phyloP scores from a whole-genome alignment of 2,329 filamentous ascomycete genomes.

The Lasiodiplodia citricola region DNA sequence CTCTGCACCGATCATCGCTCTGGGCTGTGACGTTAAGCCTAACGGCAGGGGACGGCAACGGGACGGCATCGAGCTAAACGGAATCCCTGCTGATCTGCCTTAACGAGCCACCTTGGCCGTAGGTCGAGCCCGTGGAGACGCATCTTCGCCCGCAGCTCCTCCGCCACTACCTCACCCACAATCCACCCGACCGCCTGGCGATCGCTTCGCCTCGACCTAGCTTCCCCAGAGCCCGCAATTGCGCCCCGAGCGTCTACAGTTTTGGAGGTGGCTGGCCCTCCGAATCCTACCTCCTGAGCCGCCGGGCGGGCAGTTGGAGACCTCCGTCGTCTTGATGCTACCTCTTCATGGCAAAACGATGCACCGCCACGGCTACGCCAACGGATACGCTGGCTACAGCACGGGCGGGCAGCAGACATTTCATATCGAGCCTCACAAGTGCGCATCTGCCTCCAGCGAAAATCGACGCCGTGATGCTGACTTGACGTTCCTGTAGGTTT shows the following conservation, averaged over 20 bases:
- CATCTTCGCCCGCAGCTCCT: conserved; percentile 21
- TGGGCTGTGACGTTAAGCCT: conserved; percentile 14
- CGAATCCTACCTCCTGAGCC: conserved; percentile 24
- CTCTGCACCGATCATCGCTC: conserved; percentile 7
- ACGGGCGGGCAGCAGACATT: conserved; percentile 72
- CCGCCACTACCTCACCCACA: conserved; percentile 22
- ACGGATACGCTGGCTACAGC: conserved; percentile 74
- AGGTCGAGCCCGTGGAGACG: conserved; percentile 20
- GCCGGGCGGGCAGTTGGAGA: conserved; percentile 15
- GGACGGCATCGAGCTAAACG: conserved; percentile 20
- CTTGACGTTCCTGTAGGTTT: conserved; percentile 63
- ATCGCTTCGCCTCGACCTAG: conserved; percentile 18
- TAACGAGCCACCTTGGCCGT: conserved; percentile 26
- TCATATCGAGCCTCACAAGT: conserved; percentile 90
- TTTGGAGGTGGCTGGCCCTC: conserved; percentile 25
- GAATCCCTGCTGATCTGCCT: conserved; percentile 25
- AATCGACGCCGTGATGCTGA: conserved; percentile 37
- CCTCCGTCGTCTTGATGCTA: conserved; percentile 53
- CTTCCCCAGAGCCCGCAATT: conserved; percentile 16
- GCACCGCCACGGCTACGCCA: conserved; percentile 86
- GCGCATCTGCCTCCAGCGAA: conserved; percentile 44
- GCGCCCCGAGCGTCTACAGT: conserved; percentile 7
- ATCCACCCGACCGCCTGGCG: conserved; percentile 23
- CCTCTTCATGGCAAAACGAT: conserved; percentile 78
- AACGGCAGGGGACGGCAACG: conserved; percentile 17